Evolutionary conservation across 2,329 filamentous ascomycete genomes (phyloP).

Genomic region (Gaeumannomyces tritici): DNA sequence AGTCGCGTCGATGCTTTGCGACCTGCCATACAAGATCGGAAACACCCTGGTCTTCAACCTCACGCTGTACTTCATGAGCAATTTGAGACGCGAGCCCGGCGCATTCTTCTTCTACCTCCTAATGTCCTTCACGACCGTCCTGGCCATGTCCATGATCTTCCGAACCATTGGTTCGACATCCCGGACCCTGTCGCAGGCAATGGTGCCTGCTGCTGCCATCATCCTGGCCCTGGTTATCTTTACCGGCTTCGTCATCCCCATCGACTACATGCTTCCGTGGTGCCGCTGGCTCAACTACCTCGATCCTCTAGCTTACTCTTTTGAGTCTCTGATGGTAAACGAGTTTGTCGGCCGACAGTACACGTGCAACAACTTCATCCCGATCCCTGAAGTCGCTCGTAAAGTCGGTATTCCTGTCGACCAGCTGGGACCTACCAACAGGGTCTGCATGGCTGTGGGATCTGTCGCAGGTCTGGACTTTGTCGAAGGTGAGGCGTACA

Average conservation of each 20-base stretch:
- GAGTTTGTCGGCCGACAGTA: conserved; percentile 55
- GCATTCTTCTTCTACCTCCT: conserved; percentile 59
- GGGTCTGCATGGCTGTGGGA: conserved; percentile 38
- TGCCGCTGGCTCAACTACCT: conserved; percentile 66
- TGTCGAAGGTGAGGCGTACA: conserved; percentile 53
- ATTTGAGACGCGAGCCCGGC: conserved; percentile 36
- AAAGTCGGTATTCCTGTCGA: conserved; percentile 14
- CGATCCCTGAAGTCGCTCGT: conserved; percentile 18
- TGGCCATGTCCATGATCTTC: conserved; percentile 61
- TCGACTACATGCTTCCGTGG: conserved; percentile 58
- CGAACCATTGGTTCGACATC: conserved; percentile 41
- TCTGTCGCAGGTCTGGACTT: conserved; percentile 40
- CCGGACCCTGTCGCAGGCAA: conserved; percentile 34
- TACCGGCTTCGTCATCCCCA: conserved; percentile 39
- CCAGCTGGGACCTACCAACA: background rate
- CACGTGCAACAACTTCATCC: conserved; percentile 42
- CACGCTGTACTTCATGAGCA: conserved; percentile 30
- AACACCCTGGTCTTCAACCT: conserved; percentile 25
- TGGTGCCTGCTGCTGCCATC: conserved; percentile 23
- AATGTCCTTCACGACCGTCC: conserved; percentile 46
- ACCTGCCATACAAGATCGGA: conserved; percentile 24
- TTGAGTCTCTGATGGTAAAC: conserved; percentile 63
- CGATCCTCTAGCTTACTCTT: conserved; percentile 62
- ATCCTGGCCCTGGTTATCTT: conserved; percentile 38
- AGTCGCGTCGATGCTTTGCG: conserved; percentile 75